Evolutionary conservation across 2,329 filamentous ascomycete species (phyloP), one percentile per base, ranked within the genome.

Genomic region (Remersonia thermophila): DNA sequence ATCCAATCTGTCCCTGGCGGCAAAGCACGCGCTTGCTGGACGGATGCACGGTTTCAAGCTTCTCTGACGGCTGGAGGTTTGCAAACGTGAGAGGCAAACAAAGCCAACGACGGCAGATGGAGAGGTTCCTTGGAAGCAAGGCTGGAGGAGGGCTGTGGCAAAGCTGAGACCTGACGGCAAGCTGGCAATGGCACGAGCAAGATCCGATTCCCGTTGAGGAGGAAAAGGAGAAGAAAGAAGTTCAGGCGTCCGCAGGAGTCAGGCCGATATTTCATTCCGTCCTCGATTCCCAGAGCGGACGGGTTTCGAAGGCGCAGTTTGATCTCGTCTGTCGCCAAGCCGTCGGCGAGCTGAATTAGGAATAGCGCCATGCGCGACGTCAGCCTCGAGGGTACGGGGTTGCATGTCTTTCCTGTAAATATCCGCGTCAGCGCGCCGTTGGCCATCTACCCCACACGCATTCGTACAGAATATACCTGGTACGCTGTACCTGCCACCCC

Each of bases 181-280:
- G 26, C 13, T 29, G 36, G 16, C 29, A 36, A 36, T 40, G 32
- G 35, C 36, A 30, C 31, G 28, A 28, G 34, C 37, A 13, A 32
- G 32, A 26, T 35, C 38, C 18, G 25, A 16, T 40, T 32, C 30
- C 37, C 36, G 30, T 40, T 38, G 40, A 40, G 38, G 40, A 40
- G 38, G 33, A 36, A 27, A 40, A 39, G 41, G 35, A 31, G 38
- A 40, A 35, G 32, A 46, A 48, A 39, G 45, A 44, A 29, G 29
- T 43, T 48, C 45, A 42, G 37, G 12, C 23, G 42, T 42, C 45
- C 46, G 44, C 35, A 45, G 48, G 49, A 50, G 49, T 51, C 48
- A 50, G 47, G 40, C 49, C 48, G 49, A 49, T 51, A 50, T 51
- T 49, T 51, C 48, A 51, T 40, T 48, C 35, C 13, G 20, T 23